Evolutionary conservation across 106 monocot species (phyloP), one percentile per base, ranked within the genome.

Genomic region (Cymbidium sinense): DNA sequence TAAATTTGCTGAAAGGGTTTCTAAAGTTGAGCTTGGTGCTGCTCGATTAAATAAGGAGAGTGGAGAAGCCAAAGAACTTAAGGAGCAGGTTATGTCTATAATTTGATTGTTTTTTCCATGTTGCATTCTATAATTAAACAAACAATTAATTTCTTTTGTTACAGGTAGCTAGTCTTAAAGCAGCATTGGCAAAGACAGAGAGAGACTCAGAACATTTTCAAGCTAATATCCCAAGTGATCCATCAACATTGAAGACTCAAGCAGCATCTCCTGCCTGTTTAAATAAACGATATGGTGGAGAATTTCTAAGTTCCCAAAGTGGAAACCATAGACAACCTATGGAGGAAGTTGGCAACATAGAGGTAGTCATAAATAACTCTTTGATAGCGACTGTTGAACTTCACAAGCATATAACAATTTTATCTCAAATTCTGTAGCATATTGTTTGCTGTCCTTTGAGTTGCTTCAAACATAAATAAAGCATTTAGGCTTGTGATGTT

Each of bases 1-100:
- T 30, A 99, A 99, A 80, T 99, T 99, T 84, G 95, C 99, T 4
- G 99, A 99, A 58, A 83, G 99, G 69, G 99, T 99, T 75, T 92
- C 99, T 2, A 93, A 84, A 44, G 99, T 99, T 70, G 99, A 99
- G 81, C 92, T 99, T 80, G 99, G 99, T 50, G 90, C 90, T 77
- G 95, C 99, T 23, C 81, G 83, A 23, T 17, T 91, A 36, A 99
- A 99, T 34, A 99, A 93, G 80, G 99, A 92, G 31, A 82, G 70
- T 79, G 83, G 86, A 64, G 99, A 99, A 77, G 81, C 89, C 29
- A 95, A 86, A 78, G 89, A 93, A 50, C 95, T 99, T 43, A 95
- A 89, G 75, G 99, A 93, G 64, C 99, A 99, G 99, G 99, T 99
- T 72, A 67, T 12, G 67, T 18, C 0, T 29, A 0, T 37, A 7